These are phyloP conservation scores for Penicillium oxalicum DNA, from an alignment of 2,329 filamentous ascomycete species.

Conservation along the genomic window DNA sequence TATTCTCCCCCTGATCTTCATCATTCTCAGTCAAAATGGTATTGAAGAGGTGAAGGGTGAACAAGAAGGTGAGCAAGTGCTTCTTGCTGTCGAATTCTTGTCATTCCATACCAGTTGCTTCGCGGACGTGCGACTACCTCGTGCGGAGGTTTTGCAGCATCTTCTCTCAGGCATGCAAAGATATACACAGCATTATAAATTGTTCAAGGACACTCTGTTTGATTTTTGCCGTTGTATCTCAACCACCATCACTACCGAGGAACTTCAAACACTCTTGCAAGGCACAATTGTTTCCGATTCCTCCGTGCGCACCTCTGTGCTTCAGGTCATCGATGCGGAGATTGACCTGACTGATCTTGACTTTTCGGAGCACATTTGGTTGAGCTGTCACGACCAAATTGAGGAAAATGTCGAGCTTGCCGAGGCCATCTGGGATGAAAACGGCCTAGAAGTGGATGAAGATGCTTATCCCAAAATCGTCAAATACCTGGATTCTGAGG, in stretches of 20 bases:
- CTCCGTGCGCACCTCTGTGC: slow-evolving; percentile 72
- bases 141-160: slow-evolving; percentile 63
- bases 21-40: slow-evolving; percentile 72
- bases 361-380: slow-evolving; percentile 87
- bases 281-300: slow-evolving; percentile 74
- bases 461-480: slow-evolving; percentile 63
- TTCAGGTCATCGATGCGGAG: slow-evolving; percentile 86
- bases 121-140: slow-evolving; percentile 67
- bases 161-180: slow-evolving; percentile 78
- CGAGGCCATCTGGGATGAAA: slow-evolving; percentile 90
- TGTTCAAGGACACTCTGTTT: slow-evolving; percentile 84
- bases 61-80: slow-evolving; percentile 80
- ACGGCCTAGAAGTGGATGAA: slow-evolving; percentile 64
- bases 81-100: slow-evolving; percentile 81
- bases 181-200: slow-evolving; percentile 90
- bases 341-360: slow-evolving; percentile 83
- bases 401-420: slow-evolving; percentile 80
- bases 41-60: slow-evolving; percentile 60
- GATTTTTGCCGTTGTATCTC: slow-evolving; percentile 81
- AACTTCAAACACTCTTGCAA: slow-evolving; percentile 69
- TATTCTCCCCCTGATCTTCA: slow-evolving; percentile 72
- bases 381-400: slow-evolving; percentile 85
- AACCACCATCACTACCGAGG: slow-evolving; percentile 66
- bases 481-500: slow-evolving; percentile 71
- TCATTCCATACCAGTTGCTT: slow-evolving; percentile 80